These are phyloP conservation scores for Prunus armeniaca DNA, from an alignment of 306 rosid species.

Conservation along the genomic window DNA sequence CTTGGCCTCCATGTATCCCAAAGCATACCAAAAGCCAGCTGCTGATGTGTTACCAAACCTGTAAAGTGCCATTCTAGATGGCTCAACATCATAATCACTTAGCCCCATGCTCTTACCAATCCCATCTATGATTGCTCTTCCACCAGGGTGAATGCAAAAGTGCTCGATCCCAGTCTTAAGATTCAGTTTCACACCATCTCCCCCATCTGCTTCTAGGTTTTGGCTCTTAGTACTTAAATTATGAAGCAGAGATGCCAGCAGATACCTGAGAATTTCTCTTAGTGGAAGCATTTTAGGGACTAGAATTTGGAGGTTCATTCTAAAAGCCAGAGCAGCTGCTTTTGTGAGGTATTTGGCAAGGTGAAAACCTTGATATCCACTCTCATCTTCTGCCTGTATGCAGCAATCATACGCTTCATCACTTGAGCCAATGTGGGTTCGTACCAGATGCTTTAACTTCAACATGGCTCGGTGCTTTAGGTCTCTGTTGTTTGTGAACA, in stretches of 20 bases:
- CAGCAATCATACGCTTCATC: constrained; percentile 79
- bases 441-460: constrained; percentile 53
- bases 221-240: not conserved
- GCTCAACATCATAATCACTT: constrained; percentile 66
- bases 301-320: constrained; percentile 50
- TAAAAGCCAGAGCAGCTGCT: constrained; percentile 61
- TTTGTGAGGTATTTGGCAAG: constrained; percentile 65
- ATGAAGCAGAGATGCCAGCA: constrained; percentile 1
- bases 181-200: constrained; percentile 30
- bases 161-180: constrained; percentile 68
- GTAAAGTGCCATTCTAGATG: constrained; percentile 76
- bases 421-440: constrained; percentile 67
- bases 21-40: constrained; percentile 84
- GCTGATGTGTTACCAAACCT: constrained; percentile 89
- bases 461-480: constrained; percentile 46
- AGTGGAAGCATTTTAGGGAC: constrained; percentile 60
- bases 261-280: constrained; percentile 44
- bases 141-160: constrained; percentile 78
- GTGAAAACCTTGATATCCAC: constrained; percentile 58
- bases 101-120: constrained; percentile 62
- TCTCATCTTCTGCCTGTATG: constrained; percentile 67
- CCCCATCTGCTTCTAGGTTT: not conserved
- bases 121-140: constrained; percentile 73
- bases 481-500: constrained; percentile 56
- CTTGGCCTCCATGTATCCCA: constrained; percentile 94